Conservation (phyloP, 1,284 basidiomycete genomes). For the Meira nashicola region DNA sequence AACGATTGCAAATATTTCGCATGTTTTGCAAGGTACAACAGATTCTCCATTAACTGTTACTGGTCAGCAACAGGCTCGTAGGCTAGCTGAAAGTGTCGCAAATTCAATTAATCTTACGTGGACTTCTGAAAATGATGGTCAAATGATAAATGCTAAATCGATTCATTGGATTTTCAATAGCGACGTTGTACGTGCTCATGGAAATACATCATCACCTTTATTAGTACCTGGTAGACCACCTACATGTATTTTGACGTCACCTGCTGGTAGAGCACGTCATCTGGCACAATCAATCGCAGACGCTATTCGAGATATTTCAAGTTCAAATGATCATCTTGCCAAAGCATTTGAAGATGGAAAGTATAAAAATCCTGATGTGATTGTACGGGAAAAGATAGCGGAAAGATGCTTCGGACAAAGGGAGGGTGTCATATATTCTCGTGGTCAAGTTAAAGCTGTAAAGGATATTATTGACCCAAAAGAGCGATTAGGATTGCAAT, state of each 20-base stretch:
- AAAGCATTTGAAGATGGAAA: background rate
- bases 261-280: background rate
- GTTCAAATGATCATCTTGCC: background rate
- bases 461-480: background rate
- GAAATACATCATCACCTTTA: background rate
- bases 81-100: background rate
- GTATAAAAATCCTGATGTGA: background rate
- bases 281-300: background rate
- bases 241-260: constrained; percentile 1
- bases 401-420: background rate
- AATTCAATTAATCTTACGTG: background rate
- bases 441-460: background rate
- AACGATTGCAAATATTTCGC: constrained; percentile 4
- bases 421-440: background rate
- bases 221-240: background rate
- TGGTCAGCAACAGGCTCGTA: background rate
- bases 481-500: background rate
- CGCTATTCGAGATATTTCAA: background rate
- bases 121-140: background rate
- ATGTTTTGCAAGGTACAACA: constrained; percentile 4
- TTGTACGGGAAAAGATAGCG: background rate
- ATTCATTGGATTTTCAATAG: background rate
- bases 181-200: background rate
- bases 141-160: background rate
- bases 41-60: constrained; percentile 7